Conservation (phyloP, 768 basidiomycete species). For the Hericium rajendrae region DNA sequence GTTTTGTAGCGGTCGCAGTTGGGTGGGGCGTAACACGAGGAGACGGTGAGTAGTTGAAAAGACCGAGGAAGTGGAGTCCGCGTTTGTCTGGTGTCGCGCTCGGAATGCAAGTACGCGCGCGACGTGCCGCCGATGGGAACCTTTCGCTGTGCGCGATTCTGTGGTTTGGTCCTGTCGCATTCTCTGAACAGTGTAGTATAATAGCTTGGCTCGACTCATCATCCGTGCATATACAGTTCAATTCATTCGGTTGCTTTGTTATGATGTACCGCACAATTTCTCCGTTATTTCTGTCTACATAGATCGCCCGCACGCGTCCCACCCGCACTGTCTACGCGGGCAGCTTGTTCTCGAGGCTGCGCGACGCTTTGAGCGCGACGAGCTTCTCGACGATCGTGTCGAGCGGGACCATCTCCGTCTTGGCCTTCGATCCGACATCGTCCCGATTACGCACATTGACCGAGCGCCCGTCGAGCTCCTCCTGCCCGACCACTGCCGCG, state of each 20-base stretch:
- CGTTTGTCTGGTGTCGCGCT: too few relatives aligned
- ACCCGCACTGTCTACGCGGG: conserved; percentile 13
- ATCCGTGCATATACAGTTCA: too few relatives aligned
- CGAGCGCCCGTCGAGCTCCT: conserved; percentile 75
- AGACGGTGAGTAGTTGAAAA: too few relatives aligned
- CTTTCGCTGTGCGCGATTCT: too few relatives aligned
- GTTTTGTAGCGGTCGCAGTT: conserved; percentile 8
- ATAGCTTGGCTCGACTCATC: too few relatives aligned
- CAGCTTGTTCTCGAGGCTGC: conserved; percentile 46
- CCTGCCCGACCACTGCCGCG: conserved; percentile 80
- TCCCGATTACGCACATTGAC: conserved; percentile 97
- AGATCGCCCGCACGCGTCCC: neutral
- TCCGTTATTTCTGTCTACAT: neutral
- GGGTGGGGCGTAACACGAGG: neutral
- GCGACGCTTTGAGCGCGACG: conserved; percentile 54
- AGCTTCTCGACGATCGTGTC: conserved; percentile 65
- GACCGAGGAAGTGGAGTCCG: too few relatives aligned
- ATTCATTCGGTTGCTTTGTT: too few relatives aligned
- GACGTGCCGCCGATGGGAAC: too few relatives aligned
- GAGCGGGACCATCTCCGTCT: conserved; percentile 64
- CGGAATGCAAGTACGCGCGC: too few relatives aligned
- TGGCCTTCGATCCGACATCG: conserved; percentile 78
- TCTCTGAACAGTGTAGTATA: too few relatives aligned
- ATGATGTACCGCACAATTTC: neutral
- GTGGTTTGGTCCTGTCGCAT: too few relatives aligned